Percentiles rank a stretch among this genome's conserved stretches.
These are phyloP conservation scores for Candida frijolesensis DNA, from an alignment of 1,139 yeast genomes.

Conservation along the genomic window DNA sequence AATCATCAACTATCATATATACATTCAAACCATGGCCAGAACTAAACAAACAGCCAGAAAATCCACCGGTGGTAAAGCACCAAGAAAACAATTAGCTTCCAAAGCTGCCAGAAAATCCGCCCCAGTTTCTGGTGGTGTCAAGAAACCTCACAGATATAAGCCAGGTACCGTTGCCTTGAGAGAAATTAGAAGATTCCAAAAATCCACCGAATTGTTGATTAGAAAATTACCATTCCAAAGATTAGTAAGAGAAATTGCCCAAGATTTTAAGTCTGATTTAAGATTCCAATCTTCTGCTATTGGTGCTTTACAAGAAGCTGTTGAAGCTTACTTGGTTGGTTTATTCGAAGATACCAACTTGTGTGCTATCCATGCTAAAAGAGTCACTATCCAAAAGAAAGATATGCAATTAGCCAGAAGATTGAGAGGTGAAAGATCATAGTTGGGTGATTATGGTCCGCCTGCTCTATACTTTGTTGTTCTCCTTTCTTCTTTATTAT, in stretches of 20 bases:
- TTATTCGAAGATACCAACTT: conserved; percentile 55
- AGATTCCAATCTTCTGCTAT: conserved; percentile 55
- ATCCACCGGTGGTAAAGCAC: conserved; percentile 57
- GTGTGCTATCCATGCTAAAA: conserved; percentile 57
- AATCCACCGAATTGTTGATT: conserved; percentile 53
- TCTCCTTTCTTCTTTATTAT: not conserved
- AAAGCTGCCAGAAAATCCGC: conserved; percentile 58
- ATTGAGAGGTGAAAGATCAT: conserved; percentile 56
- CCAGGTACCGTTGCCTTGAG: conserved; percentile 59
- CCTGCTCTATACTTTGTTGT: not conserved
- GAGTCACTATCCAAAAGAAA: conserved; percentile 57
- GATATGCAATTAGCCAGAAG: conserved; percentile 57
- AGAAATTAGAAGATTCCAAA: conserved; percentile 57
- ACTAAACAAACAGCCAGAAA: conserved; percentile 58
- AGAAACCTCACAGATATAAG: conserved; percentile 58
- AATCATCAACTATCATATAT: conserved; percentile 1
- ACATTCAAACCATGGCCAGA: conserved; percentile 43
- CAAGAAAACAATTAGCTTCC: conserved; percentile 56
- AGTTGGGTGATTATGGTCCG: conserved; percentile 11
- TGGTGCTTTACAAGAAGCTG: conserved; percentile 57
- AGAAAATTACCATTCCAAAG: conserved; percentile 55
- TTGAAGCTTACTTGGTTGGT: conserved; percentile 54
- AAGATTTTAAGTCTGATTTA: conserved; percentile 54
- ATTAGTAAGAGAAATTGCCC: conserved; percentile 52
- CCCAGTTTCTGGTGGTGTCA: conserved; percentile 55